phyloP scores from a whole-genome alignment of 371 early-diverging fungal genomes.

The Neoconidiobolus thromboides region DNA sequence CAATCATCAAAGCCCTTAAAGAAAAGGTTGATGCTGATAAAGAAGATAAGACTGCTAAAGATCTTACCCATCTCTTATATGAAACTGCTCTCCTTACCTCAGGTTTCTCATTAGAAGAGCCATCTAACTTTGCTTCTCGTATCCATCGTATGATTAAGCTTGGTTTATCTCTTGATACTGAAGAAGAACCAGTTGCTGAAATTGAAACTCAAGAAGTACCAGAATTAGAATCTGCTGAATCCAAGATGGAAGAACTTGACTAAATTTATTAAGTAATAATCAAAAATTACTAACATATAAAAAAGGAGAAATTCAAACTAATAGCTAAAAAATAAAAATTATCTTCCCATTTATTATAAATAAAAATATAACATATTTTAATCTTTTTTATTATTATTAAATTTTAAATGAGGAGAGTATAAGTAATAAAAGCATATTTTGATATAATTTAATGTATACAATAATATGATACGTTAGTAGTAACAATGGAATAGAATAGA shows the following conservation, averaged over 20 bases:
- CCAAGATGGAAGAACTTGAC: slow-evolving; percentile 80
- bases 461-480: no score
- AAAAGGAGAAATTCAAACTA: no score
- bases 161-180: slow-evolving; percentile 84
- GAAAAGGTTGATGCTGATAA: slow-evolving; percentile 74
- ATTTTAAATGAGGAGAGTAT: no score
- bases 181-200: slow-evolving; percentile 30
- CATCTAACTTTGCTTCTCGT: slow-evolving; percentile 77
- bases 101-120: slow-evolving; percentile 93
- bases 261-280: not conserved
- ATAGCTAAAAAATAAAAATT: no score
- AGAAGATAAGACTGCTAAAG: slow-evolving; percentile 94
- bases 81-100: slow-evolving; percentile 88
- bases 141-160: slow-evolving; percentile 97
- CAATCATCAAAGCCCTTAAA: slow-evolving; percentile 84
- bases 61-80: slow-evolving; percentile 79
- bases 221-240: slow-evolving; percentile 27
- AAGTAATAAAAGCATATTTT: no score
- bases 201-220: slow-evolving; percentile 53
- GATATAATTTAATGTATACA: no score
- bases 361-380: no score
- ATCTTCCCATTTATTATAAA: no score
- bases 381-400: no score
- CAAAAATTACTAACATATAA: no score
- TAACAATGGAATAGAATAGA: no score